Conservation (phyloP, 768 basidiomycete genomes). For the Lentinula edodes region DNA sequence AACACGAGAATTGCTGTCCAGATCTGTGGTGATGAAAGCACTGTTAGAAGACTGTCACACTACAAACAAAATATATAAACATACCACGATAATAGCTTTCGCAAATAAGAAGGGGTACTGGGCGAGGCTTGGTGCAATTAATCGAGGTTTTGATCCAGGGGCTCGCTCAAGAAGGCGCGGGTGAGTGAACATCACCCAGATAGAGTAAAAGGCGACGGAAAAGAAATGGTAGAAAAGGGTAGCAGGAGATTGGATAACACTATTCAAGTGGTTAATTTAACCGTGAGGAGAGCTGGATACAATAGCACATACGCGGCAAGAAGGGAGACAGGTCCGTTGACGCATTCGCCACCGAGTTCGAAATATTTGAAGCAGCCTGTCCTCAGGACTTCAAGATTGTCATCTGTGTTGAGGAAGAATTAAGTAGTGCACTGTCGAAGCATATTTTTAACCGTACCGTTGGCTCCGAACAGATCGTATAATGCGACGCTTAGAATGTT, state of each 20-base stretch:
- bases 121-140: constrained; percentile 38
- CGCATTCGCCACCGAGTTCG: constrained; percentile 84
- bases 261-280: constrained; percentile 22
- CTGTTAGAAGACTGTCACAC: not conserved
- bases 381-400: constrained; percentile 55
- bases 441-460: constrained; percentile 39
- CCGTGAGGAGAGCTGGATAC: not conserved
- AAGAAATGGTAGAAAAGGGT: constrained; percentile 92
- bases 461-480: constrained; percentile 92
- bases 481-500: constrained; percentile 92
- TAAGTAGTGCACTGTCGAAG: not conserved
- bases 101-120: constrained; percentile 67
- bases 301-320: constrained; percentile 69
- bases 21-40: constrained; percentile 48
- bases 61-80: constrained; percentile 25
- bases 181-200: constrained; percentile 82
- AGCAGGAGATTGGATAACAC: constrained; percentile 73
- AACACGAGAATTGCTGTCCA: constrained; percentile 91
- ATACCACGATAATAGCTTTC: constrained; percentile 64
- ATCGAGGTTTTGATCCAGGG: constrained; percentile 29
- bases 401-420: constrained; percentile 31
- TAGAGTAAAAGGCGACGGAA: constrained; percentile 89
- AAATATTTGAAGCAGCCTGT: constrained; percentile 98
- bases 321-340: constrained; percentile 84
- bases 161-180: constrained; percentile 21